A percentile compares a stretch with the other conserved stretches of the same genome.
Conservation (phyloP, 257 asterid species). For the Forsythia viridissima region DNA sequence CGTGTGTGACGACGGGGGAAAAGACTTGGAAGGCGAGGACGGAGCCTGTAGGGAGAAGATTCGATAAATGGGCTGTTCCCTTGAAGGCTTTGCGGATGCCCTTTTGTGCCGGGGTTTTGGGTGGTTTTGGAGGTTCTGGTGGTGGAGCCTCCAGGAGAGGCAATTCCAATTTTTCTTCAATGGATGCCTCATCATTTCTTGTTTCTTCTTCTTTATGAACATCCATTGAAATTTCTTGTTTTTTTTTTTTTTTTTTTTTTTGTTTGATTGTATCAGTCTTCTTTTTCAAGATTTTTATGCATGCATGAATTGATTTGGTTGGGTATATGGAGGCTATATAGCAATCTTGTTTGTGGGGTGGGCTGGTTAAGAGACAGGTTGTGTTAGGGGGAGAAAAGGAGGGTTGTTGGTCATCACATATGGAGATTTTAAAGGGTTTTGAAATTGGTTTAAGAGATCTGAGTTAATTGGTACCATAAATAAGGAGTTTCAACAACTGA, state of each 20-base stretch:
- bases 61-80: slow-evolving; percentile 73
- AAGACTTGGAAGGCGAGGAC: slow-evolving; percentile 74
- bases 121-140: slow-evolving; percentile 21
- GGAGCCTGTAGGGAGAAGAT: slow-evolving; percentile 92
- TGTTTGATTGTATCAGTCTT: not conserved
- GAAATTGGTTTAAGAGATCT: not conserved
- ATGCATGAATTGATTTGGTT: not conserved
- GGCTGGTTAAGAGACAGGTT: not conserved
- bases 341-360: not conserved
- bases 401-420: not conserved
- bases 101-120: slow-evolving; percentile 54
- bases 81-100: slow-evolving; percentile 72
- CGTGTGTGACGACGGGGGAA: slow-evolving; percentile 60
- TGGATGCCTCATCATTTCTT: not conserved
- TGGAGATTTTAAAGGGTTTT: slow-evolving; percentile 21
- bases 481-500: slow-evolving; percentile 15
- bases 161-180: slow-evolving; percentile 30
- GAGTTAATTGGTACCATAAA: not conserved
- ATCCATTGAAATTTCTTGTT: not conserved
- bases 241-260: not conserved
- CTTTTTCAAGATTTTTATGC: not conserved
- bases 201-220: not conserved
- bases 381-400: not conserved
- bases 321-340: not conserved
- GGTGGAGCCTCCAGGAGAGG: slow-evolving; percentile 46